phyloP scores from a whole-genome alignment of 2,329 filamentous ascomycete species.

The Colletotrichum phormii region DNA sequence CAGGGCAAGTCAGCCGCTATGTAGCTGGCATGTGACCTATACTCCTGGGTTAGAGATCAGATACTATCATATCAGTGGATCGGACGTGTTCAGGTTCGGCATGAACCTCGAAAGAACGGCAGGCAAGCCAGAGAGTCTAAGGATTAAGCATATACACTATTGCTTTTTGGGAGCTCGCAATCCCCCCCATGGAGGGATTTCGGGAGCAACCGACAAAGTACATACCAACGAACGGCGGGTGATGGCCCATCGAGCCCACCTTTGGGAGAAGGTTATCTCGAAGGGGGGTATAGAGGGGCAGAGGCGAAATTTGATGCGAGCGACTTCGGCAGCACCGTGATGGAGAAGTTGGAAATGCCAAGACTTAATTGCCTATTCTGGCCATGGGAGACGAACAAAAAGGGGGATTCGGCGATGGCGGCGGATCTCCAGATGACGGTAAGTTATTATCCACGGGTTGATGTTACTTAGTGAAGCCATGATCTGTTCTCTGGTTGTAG shows the following conservation, averaged over 20 bases:
- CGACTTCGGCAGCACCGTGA: constrained; percentile 19
- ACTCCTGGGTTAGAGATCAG: neutral
- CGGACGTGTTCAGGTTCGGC: neutral
- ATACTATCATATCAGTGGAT: neutral
- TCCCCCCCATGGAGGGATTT: neutral
- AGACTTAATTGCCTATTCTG: constrained; percentile 1
- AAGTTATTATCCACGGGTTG: neutral
- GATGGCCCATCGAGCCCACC: neutral
- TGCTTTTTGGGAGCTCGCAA: neutral
- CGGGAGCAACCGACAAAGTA: neutral
- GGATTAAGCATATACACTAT: neutral
- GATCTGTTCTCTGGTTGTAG: neutral
- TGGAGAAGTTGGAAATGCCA: constrained; percentile 9
- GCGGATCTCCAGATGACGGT: neutral
- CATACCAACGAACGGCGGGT: neutral
- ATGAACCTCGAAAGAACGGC: neutral
- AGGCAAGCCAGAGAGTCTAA: neutral
- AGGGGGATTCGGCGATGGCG: neutral
- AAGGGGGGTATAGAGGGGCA: constrained; percentile 7
- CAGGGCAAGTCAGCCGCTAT: neutral
- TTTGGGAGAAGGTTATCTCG: constrained; percentile 2
- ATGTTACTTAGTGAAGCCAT: neutral
- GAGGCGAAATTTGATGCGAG: neutral
- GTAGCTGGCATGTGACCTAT: neutral
- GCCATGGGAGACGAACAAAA: neutral